Evolutionary conservation across 208 protist genomes (phyloP).

Genomic region (Leishmania martiniquensis): DNA sequence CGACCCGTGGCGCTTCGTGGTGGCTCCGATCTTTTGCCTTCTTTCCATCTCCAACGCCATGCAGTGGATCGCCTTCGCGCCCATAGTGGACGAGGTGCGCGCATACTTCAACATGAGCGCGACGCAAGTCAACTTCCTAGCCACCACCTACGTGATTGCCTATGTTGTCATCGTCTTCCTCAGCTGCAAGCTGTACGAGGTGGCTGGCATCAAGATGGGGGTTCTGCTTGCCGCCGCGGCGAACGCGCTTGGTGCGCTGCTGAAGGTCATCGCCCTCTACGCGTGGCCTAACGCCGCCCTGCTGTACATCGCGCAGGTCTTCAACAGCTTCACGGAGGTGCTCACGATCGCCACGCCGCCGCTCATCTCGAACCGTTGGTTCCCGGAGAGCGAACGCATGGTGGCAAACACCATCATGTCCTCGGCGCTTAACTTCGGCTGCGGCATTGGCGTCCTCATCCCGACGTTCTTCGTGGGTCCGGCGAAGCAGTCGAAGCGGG

Average conservation of each 20-base stretch:
- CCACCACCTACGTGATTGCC: slow-evolving; percentile 79
- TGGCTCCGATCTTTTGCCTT: slow-evolving; percentile 55
- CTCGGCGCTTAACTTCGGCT: slow-evolving; percentile 71
- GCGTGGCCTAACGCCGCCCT: slow-evolving; percentile 58
- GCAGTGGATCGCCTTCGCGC: slow-evolving; percentile 74
- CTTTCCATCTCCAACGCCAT: slow-evolving; percentile 73
- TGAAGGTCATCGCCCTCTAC: slow-evolving; percentile 76
- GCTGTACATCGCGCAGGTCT: slow-evolving; percentile 62
- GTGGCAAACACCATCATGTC: slow-evolving; percentile 74
- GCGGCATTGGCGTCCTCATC: slow-evolving; percentile 64
- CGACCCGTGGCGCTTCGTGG: slow-evolving; percentile 61
- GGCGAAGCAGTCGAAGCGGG: slow-evolving; percentile 36
- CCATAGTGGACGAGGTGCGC: slow-evolving; percentile 59
- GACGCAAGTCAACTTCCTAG: slow-evolving; percentile 68
- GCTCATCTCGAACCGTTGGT: slow-evolving; percentile 82
- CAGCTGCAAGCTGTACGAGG: slow-evolving; percentile 83
- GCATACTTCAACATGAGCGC: slow-evolving; percentile 65
- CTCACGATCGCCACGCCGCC: slow-evolving; percentile 79
- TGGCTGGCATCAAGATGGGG: slow-evolving; percentile 62
- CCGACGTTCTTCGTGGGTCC: slow-evolving; percentile 74
- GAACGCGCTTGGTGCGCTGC: slow-evolving; percentile 53
- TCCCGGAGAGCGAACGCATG: slow-evolving; percentile 62
- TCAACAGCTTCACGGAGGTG: slow-evolving; percentile 78
- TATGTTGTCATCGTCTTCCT: slow-evolving; percentile 78
- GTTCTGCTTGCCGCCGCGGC: slow-evolving; percentile 50